phyloP scores from a whole-genome alignment of 208 protist species.

The Wallacemonas collosoma region DNA sequence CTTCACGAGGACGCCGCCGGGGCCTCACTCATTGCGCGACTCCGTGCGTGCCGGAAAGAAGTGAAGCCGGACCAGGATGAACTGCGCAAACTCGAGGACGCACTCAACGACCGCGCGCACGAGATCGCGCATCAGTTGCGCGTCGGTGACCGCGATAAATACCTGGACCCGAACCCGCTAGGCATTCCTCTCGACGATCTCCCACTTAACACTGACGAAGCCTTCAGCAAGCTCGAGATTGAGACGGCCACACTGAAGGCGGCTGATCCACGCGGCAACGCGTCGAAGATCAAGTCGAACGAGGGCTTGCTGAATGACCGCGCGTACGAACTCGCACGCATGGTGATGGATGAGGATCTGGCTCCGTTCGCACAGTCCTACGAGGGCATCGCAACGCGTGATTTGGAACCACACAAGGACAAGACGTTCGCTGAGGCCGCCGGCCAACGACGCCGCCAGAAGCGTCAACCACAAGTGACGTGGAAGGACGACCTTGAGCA shows the following conservation, averaged over 20 bases:
- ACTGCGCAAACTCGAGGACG: constrained; percentile 32
- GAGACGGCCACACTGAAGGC: constrained; percentile 52
- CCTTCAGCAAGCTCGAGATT: constrained; percentile 62
- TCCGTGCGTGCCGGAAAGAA: constrained; percentile 40
- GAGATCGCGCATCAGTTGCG: constrained; percentile 44
- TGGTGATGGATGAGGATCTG: constrained; percentile 63
- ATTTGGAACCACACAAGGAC: constrained; percentile 63
- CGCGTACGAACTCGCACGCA: constrained; percentile 53
- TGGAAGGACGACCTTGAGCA: constrained; percentile 54
- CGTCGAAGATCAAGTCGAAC: constrained; percentile 35
- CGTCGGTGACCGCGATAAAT: constrained; percentile 34
- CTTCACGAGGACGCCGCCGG: constrained; percentile 47
- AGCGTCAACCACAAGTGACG: constrained; percentile 29
- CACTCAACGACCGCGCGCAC: constrained; percentile 48
- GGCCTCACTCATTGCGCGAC: constrained; percentile 35
- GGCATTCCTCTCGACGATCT: constrained; percentile 65
- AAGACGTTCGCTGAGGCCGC: constrained; percentile 61
- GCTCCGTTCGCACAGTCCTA: constrained; percentile 48
- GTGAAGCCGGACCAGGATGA: constrained; percentile 3
- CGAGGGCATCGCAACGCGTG: constrained; percentile 51
- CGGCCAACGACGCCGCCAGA: constrained; percentile 41
- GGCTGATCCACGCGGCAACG: constrained; percentile 36
- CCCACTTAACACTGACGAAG: constrained; percentile 50
- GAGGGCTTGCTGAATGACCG: constrained; percentile 64
- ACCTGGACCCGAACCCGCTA: constrained; percentile 49